Base-by-base conservation (phyloP, 1,284 basidiomycete genomes). In the Anthracocystis setariae region DNA sequence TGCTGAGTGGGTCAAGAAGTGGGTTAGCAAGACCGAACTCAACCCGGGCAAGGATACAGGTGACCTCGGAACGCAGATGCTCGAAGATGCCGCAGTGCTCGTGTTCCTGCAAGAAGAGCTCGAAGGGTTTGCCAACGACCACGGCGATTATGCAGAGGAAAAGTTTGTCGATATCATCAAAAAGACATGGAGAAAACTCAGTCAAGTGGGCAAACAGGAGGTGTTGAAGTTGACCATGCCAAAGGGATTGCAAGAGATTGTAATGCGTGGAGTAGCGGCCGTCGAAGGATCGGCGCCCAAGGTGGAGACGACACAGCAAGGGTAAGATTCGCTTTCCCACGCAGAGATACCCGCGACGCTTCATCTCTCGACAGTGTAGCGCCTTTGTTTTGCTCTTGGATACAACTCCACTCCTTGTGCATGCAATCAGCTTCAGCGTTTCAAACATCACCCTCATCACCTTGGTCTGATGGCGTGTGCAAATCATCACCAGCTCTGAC, bases 161-260 rank as follows among this genome's bases (percentile, higher is more conserved):
- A 82, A 82, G 49, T 74, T 76, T 40, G 70, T 82, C 18, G 78
- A 77, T 29, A 82, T 82, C 33, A 64, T 82, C 53, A 71, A 47
- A 8, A 79, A 79, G 74, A 82, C 79, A 2, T 82, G 77, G 79
- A 56, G 70, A 18, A 82, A 82, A 54, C 65, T 82, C 38, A 77
- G 76, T 27, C 33, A 58, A 2, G 23, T 64, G 12, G 80, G 67
- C 10, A 74, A 77, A 47, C 48, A 69, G n/a, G 74, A 74, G 27
- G 79, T 77, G 25, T 59, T 77, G 9, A 73, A 81, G 17, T 60
- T 84, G 46, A 74, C 75, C 46, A 78, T 84, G 72, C 75, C 79
- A 0, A 75, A 74, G 5, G 60, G 74, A 1, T 46, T 73, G 17
- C 50, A 64, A 39, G 55, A 39, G 23, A 61, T 74, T 24, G 66